Evolutionary conservation across 305 asterid species (phyloP).

Genomic region (Fraxinus nigra): DNA sequence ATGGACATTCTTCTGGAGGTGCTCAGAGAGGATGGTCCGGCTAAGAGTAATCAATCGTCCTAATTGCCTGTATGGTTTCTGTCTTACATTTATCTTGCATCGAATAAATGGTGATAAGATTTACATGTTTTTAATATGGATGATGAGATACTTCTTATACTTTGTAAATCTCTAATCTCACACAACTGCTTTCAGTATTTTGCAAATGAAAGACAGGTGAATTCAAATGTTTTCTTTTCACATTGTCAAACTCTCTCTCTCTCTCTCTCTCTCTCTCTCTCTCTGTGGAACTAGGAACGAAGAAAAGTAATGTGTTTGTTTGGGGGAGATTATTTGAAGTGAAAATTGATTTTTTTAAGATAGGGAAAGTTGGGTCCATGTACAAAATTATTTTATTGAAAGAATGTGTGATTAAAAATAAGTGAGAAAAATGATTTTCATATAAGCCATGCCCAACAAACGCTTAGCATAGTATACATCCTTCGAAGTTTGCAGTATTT

Average conservation of each 20-base stretch:
- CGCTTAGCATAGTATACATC: not conserved
- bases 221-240: not conserved
- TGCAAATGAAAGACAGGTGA: not conserved
- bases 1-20: constrained; percentile 71
- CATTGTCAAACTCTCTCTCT: not conserved
- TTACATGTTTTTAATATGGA: constrained; percentile 37
- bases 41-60: constrained; percentile 20
- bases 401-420: not conserved
- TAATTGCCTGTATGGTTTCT: constrained; percentile 13
- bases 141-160: constrained; percentile 53
- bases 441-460: not conserved
- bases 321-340: not conserved
- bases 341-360: no score
- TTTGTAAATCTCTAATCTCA: not conserved
- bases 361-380: not conserved
- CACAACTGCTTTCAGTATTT: not conserved
- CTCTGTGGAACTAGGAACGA: not conserved
- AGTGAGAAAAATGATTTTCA: not conserved
- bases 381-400: no score
- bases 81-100: constrained; percentile 23
- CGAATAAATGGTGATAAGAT: constrained; percentile 38
- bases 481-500: not conserved
- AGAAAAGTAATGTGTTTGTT: not conserved
- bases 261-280: not conserved
- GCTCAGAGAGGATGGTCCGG: constrained; percentile 84